Base-by-base conservation (phyloP, 148 eudicot genomes). In the Rhododendron williamsianum region DNA sequence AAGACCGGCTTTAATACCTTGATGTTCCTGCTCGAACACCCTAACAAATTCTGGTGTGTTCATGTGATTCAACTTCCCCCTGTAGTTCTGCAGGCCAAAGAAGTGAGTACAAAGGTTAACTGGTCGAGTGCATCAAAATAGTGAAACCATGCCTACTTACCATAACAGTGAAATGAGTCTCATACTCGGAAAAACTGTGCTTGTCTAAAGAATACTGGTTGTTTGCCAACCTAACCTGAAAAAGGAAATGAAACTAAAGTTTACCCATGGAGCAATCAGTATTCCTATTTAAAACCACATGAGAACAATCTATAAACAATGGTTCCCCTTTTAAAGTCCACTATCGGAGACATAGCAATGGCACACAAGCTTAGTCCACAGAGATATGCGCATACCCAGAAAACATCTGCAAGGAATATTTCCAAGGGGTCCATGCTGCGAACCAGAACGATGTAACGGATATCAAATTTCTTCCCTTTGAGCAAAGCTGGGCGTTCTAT, bases 151-250 rank as follows among this genome's bases (percentile, higher is more conserved):
- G 2, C 33, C 46, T 51, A 81, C 92, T 87, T 93, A 97, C 99
- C 99, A 97, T 97, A 46, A 97, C 99, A 46, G 99, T 95, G 90
- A 97, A 97, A 92, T 97, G 99, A 63, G 98, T 97, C 91, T 97
- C 99, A 72, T 97, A 97, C 86, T 95, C 98, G 35, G 86, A 93
- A 51, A 97, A 89, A 88, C 99, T 97, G 81, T 87, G 90, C 74
- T 89, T 88, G 81, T 95, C 96, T 86, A 97, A 87, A 48, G 99
- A 88, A 88, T 97, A 97, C 18, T 89, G 65, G 83, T 97, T 97
- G 88, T 95, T 95, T 81, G 99, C 95, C 92, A 97, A 89, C 85
- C 99, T 91, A 84, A 90, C 98, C 99, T 97, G 94, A 71, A 87
- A 54, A 90, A 65, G 27, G 41, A 83, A 76, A 84, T 35, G 46